These are phyloP conservation scores for Penicillium verhagenii DNA, from an alignment of 495 filamentous ascomycete genomes.

Conservation along the genomic window DNA sequence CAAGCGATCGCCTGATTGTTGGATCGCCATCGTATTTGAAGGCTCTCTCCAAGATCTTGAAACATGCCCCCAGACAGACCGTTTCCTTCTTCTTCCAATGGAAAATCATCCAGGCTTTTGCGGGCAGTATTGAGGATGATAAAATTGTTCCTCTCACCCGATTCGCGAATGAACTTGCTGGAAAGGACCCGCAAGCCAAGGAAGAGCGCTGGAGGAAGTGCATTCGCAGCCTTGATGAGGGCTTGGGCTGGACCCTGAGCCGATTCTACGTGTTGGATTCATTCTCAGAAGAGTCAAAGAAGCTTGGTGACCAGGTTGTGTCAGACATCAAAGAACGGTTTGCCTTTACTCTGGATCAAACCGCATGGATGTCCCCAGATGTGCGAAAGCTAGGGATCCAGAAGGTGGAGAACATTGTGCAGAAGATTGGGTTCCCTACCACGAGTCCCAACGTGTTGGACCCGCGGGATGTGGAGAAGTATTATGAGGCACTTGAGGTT, in stretches of 20 bases:
- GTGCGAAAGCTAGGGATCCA: conserved; percentile 60
- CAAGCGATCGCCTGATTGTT: conserved; percentile 55
- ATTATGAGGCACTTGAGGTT: conserved; percentile 57
- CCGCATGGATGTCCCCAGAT: conserved; percentile 68
- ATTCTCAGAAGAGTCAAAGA: conserved; percentile 62
- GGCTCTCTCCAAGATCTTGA: conserved; percentile 46
- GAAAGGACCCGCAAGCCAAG: conserved; percentile 60
- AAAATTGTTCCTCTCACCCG: conserved; percentile 55
- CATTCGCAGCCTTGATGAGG: conserved; percentile 53
- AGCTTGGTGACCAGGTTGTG: conserved; percentile 66
- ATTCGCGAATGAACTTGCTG: conserved; percentile 57
- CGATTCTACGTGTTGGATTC: conserved; percentile 66
- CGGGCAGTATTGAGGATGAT: conserved; percentile 53
- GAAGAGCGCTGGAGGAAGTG: conserved; percentile 72
- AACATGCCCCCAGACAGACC: conserved; percentile 45
- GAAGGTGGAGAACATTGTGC: conserved; percentile 69
- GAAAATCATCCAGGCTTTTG: conserved; percentile 57
- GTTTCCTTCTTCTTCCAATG: conserved; percentile 59
- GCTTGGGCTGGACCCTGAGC: conserved; percentile 58
- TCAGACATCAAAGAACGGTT: conserved; percentile 68
- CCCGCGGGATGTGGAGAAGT: conserved; percentile 53
- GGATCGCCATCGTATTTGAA: conserved; percentile 56
- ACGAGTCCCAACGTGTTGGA: conserved; percentile 63
- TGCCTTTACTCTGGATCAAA: conserved; percentile 54
- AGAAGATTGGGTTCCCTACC: conserved; percentile 74